Evolutionary conservation across 2,329 filamentous ascomycete genomes (phyloP).

Genomic region (Fusarium zealandicum): DNA sequence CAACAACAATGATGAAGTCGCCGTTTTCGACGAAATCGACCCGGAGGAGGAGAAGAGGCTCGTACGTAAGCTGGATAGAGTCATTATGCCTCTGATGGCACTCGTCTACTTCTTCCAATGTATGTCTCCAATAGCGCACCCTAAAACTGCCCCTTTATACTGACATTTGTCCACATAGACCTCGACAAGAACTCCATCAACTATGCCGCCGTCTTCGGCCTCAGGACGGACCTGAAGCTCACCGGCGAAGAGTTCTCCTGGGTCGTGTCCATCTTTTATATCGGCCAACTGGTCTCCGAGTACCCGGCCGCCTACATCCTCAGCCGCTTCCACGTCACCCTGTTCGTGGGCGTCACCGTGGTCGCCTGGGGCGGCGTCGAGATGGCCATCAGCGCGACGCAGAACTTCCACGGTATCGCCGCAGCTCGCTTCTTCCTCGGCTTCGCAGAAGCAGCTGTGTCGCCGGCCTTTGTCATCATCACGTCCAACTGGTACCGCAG

Average conservation of each 20-base stretch:
- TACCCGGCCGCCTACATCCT: conserved; percentile 28
- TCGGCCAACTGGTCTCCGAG: conserved; percentile 28
- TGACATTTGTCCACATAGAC: conserved; percentile 7
- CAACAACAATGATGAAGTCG: conserved; percentile 14
- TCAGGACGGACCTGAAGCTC: conserved; percentile 21
- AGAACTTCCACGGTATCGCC: conserved; percentile 37
- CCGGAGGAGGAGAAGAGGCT: conserved; percentile 22
- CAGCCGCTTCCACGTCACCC: conserved; percentile 26
- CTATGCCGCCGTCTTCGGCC: conserved; percentile 28
- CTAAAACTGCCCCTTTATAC: not conserved
- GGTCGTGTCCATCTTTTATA: conserved; percentile 29
- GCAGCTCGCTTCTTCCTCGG: conserved; percentile 43
- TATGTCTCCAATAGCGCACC: not conserved
- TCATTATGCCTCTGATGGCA: conserved; percentile 32
- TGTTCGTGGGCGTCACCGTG: conserved; percentile 29
- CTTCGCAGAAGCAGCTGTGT: conserved; percentile 42
- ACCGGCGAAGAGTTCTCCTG: conserved; percentile 18
- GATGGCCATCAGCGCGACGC: conserved; percentile 33
- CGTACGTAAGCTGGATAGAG: conserved; percentile 25
- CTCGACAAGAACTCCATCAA: conserved; percentile 32
- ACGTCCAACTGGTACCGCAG: conserved; percentile 44
- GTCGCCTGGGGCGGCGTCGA: conserved; percentile 42
- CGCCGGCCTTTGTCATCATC: conserved; percentile 45
- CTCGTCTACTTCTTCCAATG: conserved; percentile 33
- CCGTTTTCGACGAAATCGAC: conserved; percentile 30